Base-by-base conservation (phyloP, 2,329 filamentous ascomycete species). In the Metarhizium guizhouense region DNA sequence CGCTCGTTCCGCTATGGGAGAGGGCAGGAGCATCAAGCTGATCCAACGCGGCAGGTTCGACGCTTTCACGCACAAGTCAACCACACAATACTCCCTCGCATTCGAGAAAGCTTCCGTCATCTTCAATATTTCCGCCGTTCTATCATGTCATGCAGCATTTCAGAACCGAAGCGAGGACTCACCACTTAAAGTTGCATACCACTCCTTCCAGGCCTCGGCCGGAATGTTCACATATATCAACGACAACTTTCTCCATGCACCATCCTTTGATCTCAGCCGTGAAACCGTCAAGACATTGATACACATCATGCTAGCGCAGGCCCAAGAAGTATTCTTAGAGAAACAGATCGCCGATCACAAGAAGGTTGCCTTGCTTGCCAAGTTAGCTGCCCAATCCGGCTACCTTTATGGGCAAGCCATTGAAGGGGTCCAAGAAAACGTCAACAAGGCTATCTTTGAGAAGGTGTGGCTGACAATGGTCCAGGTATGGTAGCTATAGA, bases 181-280 rank as follows among this genome's bases (percentile, higher is more conserved):
- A 6, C 93, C 93, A 38, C 82, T 97, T 68, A 99, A 99, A 75
- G 93, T 91, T 14, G 90, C 94, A 18, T 99, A 97, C 69, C 93
- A 99, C 72, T 96, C 92, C 20, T 97, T 97, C 75, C 94, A 99
- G 72, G 94, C 94, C 45, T 92, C 93, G 7, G 94, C 94, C 10
- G 94, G 94, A 75, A 99, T 99, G 94, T 99, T 97, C 72, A 97
- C 93, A 54, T 99, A 99, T 67, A 99, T 99, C 76, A 99, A 99
- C 72, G 94, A 99, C 74, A 99, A 99, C 74, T 99, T 99, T 69
- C 77, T 99, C 40, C 94, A 99, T 66, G 94, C 94, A 1, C 94
- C 95, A 0, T 96, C 92, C 8, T 92, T 90, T n/a, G 94, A 99
- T 67, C 74, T 99, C 51, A 97, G 92, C 69, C 79, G 94, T 58